Conservation (phyloP, 805 yeast species). For the Saturnispora sanitii region DNA sequence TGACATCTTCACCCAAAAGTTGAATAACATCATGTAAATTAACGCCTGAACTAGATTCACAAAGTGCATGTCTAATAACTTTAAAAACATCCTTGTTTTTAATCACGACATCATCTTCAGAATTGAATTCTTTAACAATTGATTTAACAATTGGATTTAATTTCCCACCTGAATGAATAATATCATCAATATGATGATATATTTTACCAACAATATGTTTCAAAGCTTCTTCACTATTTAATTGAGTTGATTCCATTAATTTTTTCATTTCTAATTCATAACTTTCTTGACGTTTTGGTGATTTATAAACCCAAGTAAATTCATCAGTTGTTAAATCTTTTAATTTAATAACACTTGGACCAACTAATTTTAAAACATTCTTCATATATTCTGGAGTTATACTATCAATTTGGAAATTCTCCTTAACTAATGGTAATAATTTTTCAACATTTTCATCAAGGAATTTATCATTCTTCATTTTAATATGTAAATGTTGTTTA, state of each 20-base stretch:
- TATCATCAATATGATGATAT: slow-evolving; percentile 1
- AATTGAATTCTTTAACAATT: slow-evolving; percentile 3
- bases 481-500: slow-evolving; percentile 48
- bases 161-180: slow-evolving; percentile 4
- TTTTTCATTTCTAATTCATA: slow-evolving; percentile 1
- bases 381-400: slow-evolving; percentile 4
- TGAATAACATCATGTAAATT: slow-evolving; percentile 49
- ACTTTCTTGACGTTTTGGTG: slow-evolving; percentile 1
- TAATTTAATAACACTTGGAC: slow-evolving; percentile 41
- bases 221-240: slow-evolving; percentile 2
- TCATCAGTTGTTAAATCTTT: slow-evolving; percentile 3
- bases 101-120: slow-evolving; percentile 5
- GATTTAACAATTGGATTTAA: slow-evolving; percentile 4
- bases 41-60: slow-evolving; percentile 64
- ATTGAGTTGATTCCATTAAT: not conserved
- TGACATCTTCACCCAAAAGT: slow-evolving; percentile 40
- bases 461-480: slow-evolving; percentile 28
- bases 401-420: slow-evolving; percentile 10
- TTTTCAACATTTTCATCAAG: slow-evolving; percentile 30
- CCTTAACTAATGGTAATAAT: slow-evolving; percentile 11
- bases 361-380: slow-evolving; percentile 34
- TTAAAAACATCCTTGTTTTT: slow-evolving; percentile 41
- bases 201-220: slow-evolving; percentile 3
- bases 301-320: slow-evolving; percentile 5
- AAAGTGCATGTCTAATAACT: slow-evolving; percentile 54